phyloP scores from a whole-genome alignment of 441 rosid genomes.

The Erodium texanum region DNA sequence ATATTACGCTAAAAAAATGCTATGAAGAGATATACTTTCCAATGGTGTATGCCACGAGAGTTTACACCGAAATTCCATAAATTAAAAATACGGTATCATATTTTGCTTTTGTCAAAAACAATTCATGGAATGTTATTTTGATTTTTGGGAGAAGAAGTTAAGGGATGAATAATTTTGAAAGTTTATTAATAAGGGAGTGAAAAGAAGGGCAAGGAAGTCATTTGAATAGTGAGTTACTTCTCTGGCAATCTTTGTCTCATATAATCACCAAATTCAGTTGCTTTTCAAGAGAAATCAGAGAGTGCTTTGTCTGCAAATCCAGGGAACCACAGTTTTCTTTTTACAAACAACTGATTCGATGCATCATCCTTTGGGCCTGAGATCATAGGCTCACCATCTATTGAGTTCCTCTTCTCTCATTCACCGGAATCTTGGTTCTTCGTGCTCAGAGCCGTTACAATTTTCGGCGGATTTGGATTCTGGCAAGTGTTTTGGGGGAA shows the following conservation, averaged over 20 bases:
- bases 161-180: too few relatives aligned
- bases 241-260: conserved; percentile 29
- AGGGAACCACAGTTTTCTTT: background rate
- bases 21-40: too few relatives aligned
- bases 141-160: too few relatives aligned
- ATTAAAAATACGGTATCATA: too few relatives aligned
- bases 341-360: background rate
- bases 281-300: conserved; percentile 14
- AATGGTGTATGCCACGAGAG: too few relatives aligned
- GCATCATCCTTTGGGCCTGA: too few relatives aligned
- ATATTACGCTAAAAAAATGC: too few relatives aligned
- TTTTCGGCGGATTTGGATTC: conserved; percentile 4
- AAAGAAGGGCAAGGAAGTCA: conserved; percentile 23
- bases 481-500: background rate
- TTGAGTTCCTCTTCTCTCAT: background rate
- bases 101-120: too few relatives aligned
- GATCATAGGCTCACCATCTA: background rate
- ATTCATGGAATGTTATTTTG: too few relatives aligned
- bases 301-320: background rate
- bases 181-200: background rate
- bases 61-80: too few relatives aligned
- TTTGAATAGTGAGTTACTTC: conserved; percentile 10
- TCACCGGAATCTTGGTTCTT: background rate
- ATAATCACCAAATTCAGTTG: conserved; percentile 16
- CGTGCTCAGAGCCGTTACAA: background rate